phyloP scores from a whole-genome alignment of 1,284 basidiomycete species.

The Ganoderma boninense region DNA sequence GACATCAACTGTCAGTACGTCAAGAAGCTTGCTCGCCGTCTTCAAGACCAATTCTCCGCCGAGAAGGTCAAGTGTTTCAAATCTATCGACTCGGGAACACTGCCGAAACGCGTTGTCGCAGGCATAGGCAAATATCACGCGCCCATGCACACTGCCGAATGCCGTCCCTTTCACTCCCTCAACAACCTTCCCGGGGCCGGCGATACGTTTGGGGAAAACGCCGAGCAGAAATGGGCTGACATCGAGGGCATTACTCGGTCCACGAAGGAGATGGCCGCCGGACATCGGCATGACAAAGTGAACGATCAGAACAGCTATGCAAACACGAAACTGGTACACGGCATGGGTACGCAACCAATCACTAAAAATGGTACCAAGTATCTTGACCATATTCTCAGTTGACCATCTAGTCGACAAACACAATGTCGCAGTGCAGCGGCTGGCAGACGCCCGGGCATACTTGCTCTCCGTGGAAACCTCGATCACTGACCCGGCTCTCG shows the following conservation, averaged over 20 bases:
- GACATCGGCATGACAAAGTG: neutral
- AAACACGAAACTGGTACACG: neutral
- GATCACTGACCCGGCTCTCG: neutral
- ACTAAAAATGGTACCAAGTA: too few relatives aligned
- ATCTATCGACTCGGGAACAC: neutral
- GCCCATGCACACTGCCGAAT: constrained; percentile 28
- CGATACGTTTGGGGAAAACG: neutral
- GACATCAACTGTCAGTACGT: constrained; percentile 29
- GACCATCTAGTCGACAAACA: neutral
- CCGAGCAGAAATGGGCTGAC: neutral
- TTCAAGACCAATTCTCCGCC: neutral
- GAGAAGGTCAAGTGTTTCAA: neutral
- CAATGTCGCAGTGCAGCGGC: neutral
- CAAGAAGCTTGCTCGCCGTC: neutral
- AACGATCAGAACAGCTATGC: constrained; percentile 1
- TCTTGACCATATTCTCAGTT: too few relatives aligned
- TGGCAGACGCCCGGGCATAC: neutral
- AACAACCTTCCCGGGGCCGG: constrained; percentile 10
- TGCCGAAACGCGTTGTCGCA: constrained; percentile 8
- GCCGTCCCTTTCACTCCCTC: constrained; percentile 31
- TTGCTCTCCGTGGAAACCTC: neutral
- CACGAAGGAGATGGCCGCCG: constrained; percentile 3
- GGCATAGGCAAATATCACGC: constrained; percentile 35
- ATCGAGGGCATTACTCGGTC: neutral
- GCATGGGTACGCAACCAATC: neutral